These are phyloP conservation scores for Teratosphaeria epicoccoides DNA, from an alignment of 2,329 filamentous ascomycete species.

Conservation along the genomic window DNA sequence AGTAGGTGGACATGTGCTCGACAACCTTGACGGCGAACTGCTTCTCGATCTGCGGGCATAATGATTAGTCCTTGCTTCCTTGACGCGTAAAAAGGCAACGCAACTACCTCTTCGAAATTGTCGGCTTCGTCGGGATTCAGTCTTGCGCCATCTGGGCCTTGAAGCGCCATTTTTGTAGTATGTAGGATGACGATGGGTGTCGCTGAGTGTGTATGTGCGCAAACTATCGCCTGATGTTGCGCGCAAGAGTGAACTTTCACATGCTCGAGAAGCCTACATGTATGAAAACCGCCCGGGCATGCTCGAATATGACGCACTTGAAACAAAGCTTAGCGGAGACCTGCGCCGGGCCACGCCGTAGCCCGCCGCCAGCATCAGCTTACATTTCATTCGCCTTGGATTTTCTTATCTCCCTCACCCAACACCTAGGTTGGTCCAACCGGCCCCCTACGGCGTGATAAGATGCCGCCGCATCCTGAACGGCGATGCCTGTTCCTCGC, in stretches of 20 bases:
- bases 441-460: neutral
- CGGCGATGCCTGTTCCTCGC: neutral
- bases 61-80: neutral
- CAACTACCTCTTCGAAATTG: slow-evolving; percentile 37
- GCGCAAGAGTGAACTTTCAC: neutral
- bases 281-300: neutral
- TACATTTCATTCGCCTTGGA: neutral
- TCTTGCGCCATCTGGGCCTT: slow-evolving; percentile 11
- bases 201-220: neutral
- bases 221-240: neutral
- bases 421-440: neutral
- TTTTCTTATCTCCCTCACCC: neutral
- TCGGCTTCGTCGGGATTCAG: slow-evolving; percentile 49
- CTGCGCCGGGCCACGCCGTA: neutral
- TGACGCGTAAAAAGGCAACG: neutral
- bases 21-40: slow-evolving; percentile 98
- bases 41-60: slow-evolving; percentile 65
- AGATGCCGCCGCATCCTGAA: neutral
- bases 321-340: neutral
- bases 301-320: neutral
- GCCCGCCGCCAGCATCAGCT: neutral
- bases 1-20: slow-evolving; percentile 94
- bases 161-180: slow-evolving; percentile 14
- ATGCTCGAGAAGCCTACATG: neutral
- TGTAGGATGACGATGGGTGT: neutral